Conservation (phyloP, 345 rosid genomes). For the Acer negundo region DNA sequence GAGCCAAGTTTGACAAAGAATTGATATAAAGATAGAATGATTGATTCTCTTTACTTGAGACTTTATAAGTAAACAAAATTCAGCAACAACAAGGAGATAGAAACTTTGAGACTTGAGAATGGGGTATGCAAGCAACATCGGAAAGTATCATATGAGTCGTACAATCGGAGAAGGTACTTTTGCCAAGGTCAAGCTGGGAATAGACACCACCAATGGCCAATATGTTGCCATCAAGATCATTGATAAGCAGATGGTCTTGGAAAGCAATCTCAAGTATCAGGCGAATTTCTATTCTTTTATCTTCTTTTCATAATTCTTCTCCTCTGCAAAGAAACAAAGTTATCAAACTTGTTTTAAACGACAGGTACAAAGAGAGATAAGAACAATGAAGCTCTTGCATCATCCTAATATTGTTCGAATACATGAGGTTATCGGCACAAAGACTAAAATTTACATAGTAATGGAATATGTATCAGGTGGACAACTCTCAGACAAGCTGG, state of each 20-base stretch:
- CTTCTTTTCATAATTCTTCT: not conserved
- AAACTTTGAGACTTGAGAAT: conserved; percentile 32
- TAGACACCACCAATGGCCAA: conserved; percentile 57
- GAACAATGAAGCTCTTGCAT: conserved; percentile 82
- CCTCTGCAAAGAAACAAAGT: not conserved
- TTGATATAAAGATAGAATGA: not conserved
- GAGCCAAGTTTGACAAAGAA: conserved; percentile 8
- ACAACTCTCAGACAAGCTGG: conserved; percentile 84
- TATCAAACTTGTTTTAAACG: not conserved
- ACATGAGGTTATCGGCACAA: conserved; percentile 90
- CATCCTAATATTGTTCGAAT: conserved; percentile 82
- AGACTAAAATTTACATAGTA: conserved; percentile 80
- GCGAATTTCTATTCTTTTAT: conserved; percentile 24
- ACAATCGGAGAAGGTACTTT: conserved; percentile 87
- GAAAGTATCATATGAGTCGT: conserved; percentile 68
- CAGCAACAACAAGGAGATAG: not conserved
- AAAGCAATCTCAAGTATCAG: conserved; percentile 73
- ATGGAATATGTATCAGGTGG: conserved; percentile 90
- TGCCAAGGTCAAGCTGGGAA: conserved; percentile 87
- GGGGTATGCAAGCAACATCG: conserved; percentile 58
- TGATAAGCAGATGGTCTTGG: conserved; percentile 67
- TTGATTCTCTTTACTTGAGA: not conserved
- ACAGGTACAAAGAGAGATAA: conserved; percentile 80
- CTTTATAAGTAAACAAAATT: not conserved
- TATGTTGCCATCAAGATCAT: conserved; percentile 81